Conservation (phyloP, 2,329 filamentous ascomycete species). For the Colletotrichum theobromicola region DNA sequence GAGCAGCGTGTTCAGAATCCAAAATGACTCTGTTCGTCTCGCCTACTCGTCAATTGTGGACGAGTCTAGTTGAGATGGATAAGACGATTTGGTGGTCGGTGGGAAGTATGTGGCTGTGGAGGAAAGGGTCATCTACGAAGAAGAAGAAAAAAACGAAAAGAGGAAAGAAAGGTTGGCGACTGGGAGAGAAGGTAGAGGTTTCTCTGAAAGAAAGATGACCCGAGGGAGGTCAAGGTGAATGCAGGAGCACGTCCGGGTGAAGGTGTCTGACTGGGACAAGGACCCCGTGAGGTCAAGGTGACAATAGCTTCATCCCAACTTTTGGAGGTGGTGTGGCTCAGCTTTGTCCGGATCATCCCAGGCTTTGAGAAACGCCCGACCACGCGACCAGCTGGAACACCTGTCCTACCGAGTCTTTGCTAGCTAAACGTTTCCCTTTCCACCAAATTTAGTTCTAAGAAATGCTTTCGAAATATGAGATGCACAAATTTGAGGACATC, state of each 20-base stretch:
- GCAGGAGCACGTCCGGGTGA: slow-evolving; percentile 7
- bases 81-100: neutral
- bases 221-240: slow-evolving; percentile 3
- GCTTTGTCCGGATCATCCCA: slow-evolving; percentile 6
- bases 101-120: neutral
- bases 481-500: neutral
- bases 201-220: neutral
- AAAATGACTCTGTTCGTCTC: neutral
- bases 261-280: slow-evolving; percentile 16
- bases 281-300: slow-evolving; percentile 9
- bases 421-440: neutral
- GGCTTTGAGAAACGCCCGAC: neutral
- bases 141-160: neutral
- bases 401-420: neutral
- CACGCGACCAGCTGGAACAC: neutral
- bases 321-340: slow-evolving; percentile 14
- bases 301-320: slow-evolving; percentile 22
- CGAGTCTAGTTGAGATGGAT: neutral
- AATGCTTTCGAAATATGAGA: neutral
- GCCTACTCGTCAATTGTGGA: neutral
- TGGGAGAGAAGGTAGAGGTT: neutral
- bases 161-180: neutral
- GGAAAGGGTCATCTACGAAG: neutral
- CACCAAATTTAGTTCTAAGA: neutral
- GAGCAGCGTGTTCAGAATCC: neutral